A percentile compares a stretch with the other conserved stretches of the same genome.
Conservation (phyloP, 2,329 filamentous ascomycete species). For the Metarhizium anisopliae region DNA sequence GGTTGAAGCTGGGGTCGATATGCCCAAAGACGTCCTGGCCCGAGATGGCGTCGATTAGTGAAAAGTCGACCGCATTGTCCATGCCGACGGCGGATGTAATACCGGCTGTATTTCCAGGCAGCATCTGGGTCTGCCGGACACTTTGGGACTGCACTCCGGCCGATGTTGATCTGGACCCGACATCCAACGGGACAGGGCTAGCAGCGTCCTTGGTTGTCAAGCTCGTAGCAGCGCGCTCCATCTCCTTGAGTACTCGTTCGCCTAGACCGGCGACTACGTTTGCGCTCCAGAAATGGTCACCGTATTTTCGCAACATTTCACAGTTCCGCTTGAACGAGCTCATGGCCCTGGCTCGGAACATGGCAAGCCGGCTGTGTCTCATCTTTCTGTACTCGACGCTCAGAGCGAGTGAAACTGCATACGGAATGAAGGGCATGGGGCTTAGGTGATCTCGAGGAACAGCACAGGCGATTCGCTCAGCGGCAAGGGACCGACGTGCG, state of each 20-base stretch:
- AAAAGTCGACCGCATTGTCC: constrained; percentile 30
- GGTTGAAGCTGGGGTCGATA: constrained; percentile 45
- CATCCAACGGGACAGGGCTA: constrained; percentile 16
- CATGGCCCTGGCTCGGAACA: constrained; percentile 48
- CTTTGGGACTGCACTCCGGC: constrained; percentile 3
- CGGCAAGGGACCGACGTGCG: constrained; percentile 46
- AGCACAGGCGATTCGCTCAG: constrained; percentile 48
- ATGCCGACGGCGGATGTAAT: constrained; percentile 19
- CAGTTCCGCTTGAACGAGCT: constrained; percentile 46
- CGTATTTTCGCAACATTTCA: constrained; percentile 40
- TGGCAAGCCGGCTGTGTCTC: constrained; percentile 49
- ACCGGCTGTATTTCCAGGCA: constrained; percentile 15
- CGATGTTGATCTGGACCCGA: constrained; percentile 10
- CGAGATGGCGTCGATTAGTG: constrained; percentile 31
- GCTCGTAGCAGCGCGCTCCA: constrained; percentile 43
- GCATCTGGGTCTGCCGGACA: constrained; percentile 10
- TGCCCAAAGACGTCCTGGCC: constrained; percentile 46
- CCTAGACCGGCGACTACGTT: constrained; percentile 45
- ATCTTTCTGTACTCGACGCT: constrained; percentile 56
- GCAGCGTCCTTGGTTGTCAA: constrained; percentile 28
- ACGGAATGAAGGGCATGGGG: constrained; percentile 51
- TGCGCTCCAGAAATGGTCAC: constrained; percentile 50
- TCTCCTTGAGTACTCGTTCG: constrained; percentile 44
- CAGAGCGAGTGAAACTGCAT: constrained; percentile 51
- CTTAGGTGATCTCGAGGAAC: constrained; percentile 41